phyloP scores from a whole-genome alignment of 1,284 basidiomycete genomes.

The Papiliotrema nemorosa region DNA sequence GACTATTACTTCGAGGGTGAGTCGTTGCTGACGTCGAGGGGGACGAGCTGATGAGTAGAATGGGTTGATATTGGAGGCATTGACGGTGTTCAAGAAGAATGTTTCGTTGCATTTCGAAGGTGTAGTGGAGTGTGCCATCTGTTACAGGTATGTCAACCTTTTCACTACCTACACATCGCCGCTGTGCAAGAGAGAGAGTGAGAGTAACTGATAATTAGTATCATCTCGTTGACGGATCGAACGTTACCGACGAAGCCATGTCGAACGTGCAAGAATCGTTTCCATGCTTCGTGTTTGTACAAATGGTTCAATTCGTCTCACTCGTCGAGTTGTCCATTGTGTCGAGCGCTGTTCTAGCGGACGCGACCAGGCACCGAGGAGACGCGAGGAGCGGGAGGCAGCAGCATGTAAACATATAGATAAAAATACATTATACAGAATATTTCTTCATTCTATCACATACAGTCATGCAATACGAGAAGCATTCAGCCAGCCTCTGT shows the following conservation, averaged over 20 bases:
- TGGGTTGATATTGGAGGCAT: constrained; percentile 83
- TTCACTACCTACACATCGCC: neutral
- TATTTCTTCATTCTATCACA: too few relatives aligned
- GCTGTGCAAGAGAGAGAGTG: constrained; percentile 15
- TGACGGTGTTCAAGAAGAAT: constrained; percentile 94
- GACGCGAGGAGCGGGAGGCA: too few relatives aligned
- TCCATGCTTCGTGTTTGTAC: constrained; percentile 89
- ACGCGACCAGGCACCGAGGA: too few relatives aligned
- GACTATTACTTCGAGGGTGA: constrained; percentile 77
- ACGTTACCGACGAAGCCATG: constrained; percentile 88
- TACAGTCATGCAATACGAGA: too few relatives aligned
- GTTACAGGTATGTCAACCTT: constrained; percentile 68
- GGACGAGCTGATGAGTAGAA: constrained; percentile 56
- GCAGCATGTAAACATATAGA: neutral
- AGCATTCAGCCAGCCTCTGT: too few relatives aligned
- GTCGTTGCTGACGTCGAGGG: constrained; percentile 24
- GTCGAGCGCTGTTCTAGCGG: constrained; percentile 58
- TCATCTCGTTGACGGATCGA: constrained; percentile 87
- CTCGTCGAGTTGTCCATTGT: constrained; percentile 85
- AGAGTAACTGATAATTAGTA: constrained; percentile 59
- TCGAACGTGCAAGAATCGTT: constrained; percentile 90
- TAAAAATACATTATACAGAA: neutral
- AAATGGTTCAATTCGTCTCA: constrained; percentile 91
- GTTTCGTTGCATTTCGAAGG: constrained; percentile 88
- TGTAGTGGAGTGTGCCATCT: constrained; percentile 89